Percentiles rank a stretch among this genome's conserved stretches.
Evolutionary conservation across 257 asterid species (phyloP).

Genomic region (Solanum lignicaule): DNA sequence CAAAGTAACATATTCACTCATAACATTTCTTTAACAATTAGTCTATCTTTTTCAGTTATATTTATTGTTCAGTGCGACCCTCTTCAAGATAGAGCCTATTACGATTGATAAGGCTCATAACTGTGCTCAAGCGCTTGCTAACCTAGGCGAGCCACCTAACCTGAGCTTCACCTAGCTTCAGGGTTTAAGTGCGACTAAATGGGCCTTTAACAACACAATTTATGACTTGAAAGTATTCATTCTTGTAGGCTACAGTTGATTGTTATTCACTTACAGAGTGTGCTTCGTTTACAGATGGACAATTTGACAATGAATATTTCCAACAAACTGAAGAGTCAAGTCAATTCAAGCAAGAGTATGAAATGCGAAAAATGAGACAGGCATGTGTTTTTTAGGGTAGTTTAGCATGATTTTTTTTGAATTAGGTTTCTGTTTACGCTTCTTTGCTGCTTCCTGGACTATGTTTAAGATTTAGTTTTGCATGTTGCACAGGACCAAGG

Average conservation of each 20-base stretch:
- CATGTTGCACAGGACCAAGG: conserved; percentile 73
- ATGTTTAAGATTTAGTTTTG: background rate
- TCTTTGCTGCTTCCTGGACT: background rate
- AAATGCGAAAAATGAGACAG: conserved; percentile 94
- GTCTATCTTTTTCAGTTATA: background rate
- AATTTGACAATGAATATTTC: conserved; percentile 75
- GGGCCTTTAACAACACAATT: too few species aligned
- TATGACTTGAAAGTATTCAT: too few species aligned
- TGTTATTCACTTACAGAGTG: conserved; percentile 11
- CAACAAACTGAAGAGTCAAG: conserved; percentile 92
- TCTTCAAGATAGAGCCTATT: background rate
- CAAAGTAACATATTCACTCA: too few species aligned
- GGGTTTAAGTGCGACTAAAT: too few species aligned
- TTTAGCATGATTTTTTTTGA: background rate
- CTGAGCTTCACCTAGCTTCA: too few species aligned
- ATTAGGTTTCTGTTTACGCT: background rate
- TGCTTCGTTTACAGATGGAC: conserved; percentile 54
- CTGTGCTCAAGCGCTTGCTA: background rate
- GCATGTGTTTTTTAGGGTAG: conserved; percentile 33
- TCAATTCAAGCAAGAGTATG: conserved; percentile 87
- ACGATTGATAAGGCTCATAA: background rate
- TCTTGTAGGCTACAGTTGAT: conserved; percentile 2
- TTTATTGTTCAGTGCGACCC: background rate
- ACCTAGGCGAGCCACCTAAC: too few species aligned
- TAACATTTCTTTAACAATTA: too few species aligned